Evolutionary conservation across 1,284 basidiomycete species (phyloP), one percentile per base, ranked within the genome.

Genomic region (Malassezia obtusa): DNA sequence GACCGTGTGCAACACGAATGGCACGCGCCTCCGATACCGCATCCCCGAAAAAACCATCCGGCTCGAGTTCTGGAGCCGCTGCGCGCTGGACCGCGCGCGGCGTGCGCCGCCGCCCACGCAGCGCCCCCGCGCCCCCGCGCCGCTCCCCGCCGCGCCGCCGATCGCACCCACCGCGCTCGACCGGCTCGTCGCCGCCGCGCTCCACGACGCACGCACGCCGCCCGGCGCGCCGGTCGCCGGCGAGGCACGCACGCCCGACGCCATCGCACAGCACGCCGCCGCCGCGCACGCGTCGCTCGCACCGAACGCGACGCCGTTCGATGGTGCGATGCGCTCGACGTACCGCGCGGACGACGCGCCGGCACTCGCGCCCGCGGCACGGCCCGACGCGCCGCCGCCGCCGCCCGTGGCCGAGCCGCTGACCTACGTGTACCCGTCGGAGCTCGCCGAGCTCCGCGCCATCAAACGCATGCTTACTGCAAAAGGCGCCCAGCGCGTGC

Each of bases 1-100:
- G 46, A 64, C 77, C 39, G 64, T 77, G 4, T 40, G 58, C 33
- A 57, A 58, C 8, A 59, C 59, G 22, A 51, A 43, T 12, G 40
- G 60, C 12, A 41, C 54, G n/a, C 58, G 63, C 35, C 19, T 55
- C 12, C 59, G 59, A 10, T 96, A 91, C 76, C 80, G 89, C 60
- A 84, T 98, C n/a, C 92, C 92, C 2, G 94, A 98, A 74, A 82
- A 84, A 59, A 80, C 90, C 43, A 86, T 98, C 60, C 80, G 87
- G 48, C 80, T 96, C 45, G 92, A 96, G 73, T 98, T 98, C 68
- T 98, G 92, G 91, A 84, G 21, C 21, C 31, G 45, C 10, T 17
- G 31, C 9, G 22, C 11, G 7, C 15, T 33, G 26, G 50, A 50
- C 32, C 19, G 49, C 50, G 26, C 22, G 4, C 38, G 17, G 26